Conservation (phyloP, 192 early-diverging fungal species). For the Coemansia sp. region DNA sequence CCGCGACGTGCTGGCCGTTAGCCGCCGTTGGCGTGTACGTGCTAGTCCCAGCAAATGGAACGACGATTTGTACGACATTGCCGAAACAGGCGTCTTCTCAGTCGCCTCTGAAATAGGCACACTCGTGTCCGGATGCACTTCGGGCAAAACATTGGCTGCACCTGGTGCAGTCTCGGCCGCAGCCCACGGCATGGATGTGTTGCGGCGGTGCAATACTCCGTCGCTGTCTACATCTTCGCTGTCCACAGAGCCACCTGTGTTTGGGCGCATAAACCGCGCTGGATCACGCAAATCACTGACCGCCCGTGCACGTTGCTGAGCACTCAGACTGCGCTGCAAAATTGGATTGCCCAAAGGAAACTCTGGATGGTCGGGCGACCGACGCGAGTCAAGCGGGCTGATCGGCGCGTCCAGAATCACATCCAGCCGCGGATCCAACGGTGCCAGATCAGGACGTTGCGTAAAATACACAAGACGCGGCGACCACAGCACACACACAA, state of each 20-base stretch:
- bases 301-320: conserved; percentile 27
- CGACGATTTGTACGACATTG: conserved; percentile 52
- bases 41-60: conserved; percentile 50
- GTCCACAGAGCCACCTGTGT: not conserved
- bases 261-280: conserved; percentile 2
- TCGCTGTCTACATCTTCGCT: not conserved
- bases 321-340: conserved; percentile 31
- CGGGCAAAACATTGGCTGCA: too few relatives aligned
- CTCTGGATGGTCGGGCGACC: not conserved
- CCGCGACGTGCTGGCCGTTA: conserved; percentile 44
- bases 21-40: conserved; percentile 41
- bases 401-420: conserved; percentile 22
- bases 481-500: conserved; percentile 52
- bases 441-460: conserved; percentile 45
- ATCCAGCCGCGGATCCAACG: conserved; percentile 18
- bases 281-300: conserved; percentile 32
- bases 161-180: not conserved
- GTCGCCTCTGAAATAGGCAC: not conserved
- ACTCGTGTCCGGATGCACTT: not conserved
- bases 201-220: conserved; percentile 26
- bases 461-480: conserved; percentile 57
- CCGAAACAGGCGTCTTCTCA: conserved; percentile 19
- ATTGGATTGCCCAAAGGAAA: not conserved
- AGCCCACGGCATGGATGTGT: conserved; percentile 49
- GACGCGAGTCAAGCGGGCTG: conserved; percentile 4